Conservation (phyloP, 805 yeast genomes). For the Schizosaccharomyces cryophilus region DNA sequence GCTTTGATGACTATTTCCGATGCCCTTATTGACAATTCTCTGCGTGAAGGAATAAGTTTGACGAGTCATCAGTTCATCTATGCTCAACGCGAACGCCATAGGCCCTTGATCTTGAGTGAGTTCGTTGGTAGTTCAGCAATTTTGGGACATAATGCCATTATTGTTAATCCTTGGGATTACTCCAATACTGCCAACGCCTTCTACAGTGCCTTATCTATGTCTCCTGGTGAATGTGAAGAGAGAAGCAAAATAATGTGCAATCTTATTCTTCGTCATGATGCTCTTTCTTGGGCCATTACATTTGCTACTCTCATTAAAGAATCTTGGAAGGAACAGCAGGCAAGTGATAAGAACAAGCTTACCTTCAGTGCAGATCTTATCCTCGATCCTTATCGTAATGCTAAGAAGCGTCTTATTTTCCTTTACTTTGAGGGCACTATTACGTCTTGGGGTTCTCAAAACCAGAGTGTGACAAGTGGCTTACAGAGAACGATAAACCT, state of each 20-base stretch:
- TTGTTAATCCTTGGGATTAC: conserved; percentile 82
- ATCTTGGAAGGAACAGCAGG: conserved; percentile 24
- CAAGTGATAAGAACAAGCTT: background rate
- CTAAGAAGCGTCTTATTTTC: conserved; percentile 24
- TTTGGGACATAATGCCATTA: conserved; percentile 38
- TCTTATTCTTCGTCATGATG: conserved; percentile 42
- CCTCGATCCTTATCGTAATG: conserved; percentile 8
- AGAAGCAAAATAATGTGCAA: conserved; percentile 40
- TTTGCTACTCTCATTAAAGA: conserved; percentile 30
- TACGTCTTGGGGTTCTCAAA: conserved; percentile 5
- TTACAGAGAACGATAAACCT: conserved; percentile 33
- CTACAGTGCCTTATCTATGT: conserved; percentile 40
- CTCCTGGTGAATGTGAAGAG: conserved; percentile 25
- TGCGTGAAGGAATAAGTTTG: conserved; percentile 91
- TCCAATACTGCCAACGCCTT: conserved; percentile 38
- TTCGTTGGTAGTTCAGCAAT: conserved; percentile 85
- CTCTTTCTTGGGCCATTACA: conserved; percentile 44
- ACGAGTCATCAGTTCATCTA: conserved; percentile 86
- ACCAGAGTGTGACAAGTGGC: conserved; percentile 4
- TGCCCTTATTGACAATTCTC: conserved; percentile 61
- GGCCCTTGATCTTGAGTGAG: conserved; percentile 72
- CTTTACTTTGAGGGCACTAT: conserved; percentile 24
- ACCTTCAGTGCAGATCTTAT: background rate
- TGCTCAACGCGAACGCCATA: conserved; percentile 26
- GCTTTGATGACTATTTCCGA: conserved; percentile 75